phyloP scores from a whole-genome alignment of 2,329 filamentous ascomycete genomes.

The Neonectria sp. region DNA sequence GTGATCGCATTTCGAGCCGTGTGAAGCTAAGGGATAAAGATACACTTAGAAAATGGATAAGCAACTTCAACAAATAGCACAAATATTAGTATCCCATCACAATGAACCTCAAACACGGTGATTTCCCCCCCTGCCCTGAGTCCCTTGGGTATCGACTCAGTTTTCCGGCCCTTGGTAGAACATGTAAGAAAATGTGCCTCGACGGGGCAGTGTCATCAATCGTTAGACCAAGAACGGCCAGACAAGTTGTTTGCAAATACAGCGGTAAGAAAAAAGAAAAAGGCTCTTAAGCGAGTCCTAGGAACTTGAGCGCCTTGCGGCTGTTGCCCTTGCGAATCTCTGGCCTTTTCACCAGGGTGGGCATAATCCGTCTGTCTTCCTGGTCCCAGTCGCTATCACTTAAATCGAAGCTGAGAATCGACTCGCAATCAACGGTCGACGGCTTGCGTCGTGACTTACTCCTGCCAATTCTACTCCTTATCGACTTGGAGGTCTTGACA shows the following conservation, averaged over 20 bases:
- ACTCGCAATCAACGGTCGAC: constrained; percentile 47
- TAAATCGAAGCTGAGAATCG: constrained; percentile 54
- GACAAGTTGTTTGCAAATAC: background rate
- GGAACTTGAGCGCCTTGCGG: constrained; percentile 68
- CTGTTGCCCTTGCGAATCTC: constrained; percentile 58
- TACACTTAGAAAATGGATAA: constrained; percentile 6
- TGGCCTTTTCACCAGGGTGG: constrained; percentile 59
- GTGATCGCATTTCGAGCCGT: background rate
- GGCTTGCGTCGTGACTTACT: constrained; percentile 46
- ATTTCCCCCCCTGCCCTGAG: constrained; percentile 19
- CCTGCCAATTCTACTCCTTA: constrained; percentile 49
- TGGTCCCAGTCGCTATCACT: constrained; percentile 61
- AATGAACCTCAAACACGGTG: constrained; percentile 7
- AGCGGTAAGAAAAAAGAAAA: too few relatives aligned
- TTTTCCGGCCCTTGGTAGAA: constrained; percentile 17
- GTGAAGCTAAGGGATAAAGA: background rate
- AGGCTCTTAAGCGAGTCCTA: constrained; percentile 60
- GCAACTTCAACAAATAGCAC: constrained; percentile 9
- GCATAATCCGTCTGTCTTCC: constrained; percentile 68
- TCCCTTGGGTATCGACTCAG: constrained; percentile 24
- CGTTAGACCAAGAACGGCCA: constrained; percentile 28
- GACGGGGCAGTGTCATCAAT: constrained; percentile 40
- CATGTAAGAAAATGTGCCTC: constrained; percentile 36
- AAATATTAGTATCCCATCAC: constrained; percentile 5
- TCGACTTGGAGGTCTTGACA: constrained; percentile 47